Conservation (phyloP, 2,329 filamentous ascomycete genomes). For the Colletotrichum sansevieriae region DNA sequence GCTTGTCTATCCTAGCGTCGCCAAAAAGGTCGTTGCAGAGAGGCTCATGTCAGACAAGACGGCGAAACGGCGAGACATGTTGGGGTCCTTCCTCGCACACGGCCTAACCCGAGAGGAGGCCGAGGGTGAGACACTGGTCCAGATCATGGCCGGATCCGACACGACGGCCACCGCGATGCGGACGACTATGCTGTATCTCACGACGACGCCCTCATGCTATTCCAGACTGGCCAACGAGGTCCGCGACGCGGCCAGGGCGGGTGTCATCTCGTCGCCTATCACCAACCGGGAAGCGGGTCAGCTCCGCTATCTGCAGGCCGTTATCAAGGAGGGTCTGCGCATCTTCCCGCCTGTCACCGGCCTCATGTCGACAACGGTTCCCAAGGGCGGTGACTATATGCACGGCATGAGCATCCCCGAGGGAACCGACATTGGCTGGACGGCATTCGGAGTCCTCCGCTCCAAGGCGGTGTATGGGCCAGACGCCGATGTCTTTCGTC, state of each 20-base stretch:
- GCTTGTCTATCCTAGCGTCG: slow-evolving; percentile 38
- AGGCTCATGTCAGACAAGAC: slow-evolving; percentile 43
- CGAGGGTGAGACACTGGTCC: slow-evolving; percentile 49
- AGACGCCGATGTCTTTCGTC: slow-evolving; percentile 59
- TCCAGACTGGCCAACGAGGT: slow-evolving; percentile 63
- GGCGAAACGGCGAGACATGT: slow-evolving; percentile 52
- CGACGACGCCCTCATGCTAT: slow-evolving; percentile 62
- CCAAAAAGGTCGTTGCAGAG: slow-evolving; percentile 44
- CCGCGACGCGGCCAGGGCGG: slow-evolving; percentile 48
- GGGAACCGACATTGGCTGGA: slow-evolving; percentile 60
- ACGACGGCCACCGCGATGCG: slow-evolving; percentile 55
- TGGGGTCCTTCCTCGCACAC: slow-evolving; percentile 57
- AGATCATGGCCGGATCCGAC: slow-evolving; percentile 55
- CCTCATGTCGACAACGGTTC: slow-evolving; percentile 51
- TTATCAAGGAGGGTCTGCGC: slow-evolving; percentile 62
- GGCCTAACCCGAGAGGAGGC: slow-evolving; percentile 50
- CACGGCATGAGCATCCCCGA: slow-evolving; percentile 58
- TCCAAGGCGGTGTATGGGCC: slow-evolving; percentile 53
- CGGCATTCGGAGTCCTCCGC: slow-evolving; percentile 56
- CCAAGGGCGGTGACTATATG: slow-evolving; percentile 54
- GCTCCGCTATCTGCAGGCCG: slow-evolving; percentile 63
- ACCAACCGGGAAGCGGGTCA: slow-evolving; percentile 53
- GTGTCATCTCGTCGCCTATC: slow-evolving; percentile 47
- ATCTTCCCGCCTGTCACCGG: slow-evolving; percentile 59
- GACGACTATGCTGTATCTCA: slow-evolving; percentile 63